Evolutionary conservation across 495 filamentous ascomycete genomes (phyloP).

Genomic region (Tuber borchii): DNA sequence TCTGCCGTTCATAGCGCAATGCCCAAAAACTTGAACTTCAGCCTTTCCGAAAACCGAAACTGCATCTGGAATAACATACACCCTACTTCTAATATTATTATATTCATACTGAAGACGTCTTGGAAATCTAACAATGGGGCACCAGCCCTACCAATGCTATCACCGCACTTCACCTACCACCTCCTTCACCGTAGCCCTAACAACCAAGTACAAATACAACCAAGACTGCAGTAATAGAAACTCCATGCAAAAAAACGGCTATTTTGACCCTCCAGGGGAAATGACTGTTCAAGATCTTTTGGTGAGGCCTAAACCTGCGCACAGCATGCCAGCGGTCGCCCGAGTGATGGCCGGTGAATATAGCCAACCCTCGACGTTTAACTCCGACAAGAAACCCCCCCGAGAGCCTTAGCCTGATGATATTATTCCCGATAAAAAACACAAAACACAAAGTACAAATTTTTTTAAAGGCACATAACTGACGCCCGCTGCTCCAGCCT

Average conservation of each 20-base stretch:
- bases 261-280: background rate
- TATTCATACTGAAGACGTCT: background rate
- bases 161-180: too few species aligned
- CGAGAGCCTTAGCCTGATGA: background rate
- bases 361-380: background rate
- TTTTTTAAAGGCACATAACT: background rate
- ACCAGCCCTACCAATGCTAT: too few species aligned
- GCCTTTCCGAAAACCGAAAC: too few species aligned
- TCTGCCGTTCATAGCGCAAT: too few species aligned
- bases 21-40: too few species aligned
- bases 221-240: background rate
- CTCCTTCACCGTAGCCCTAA: too few species aligned
- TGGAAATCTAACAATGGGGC: background rate
- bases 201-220: background rate
- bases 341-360: background rate
- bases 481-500: background rate
- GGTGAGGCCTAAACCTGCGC: background rate
- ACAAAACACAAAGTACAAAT: background rate
- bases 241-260: background rate
- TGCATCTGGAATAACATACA: too few species aligned
- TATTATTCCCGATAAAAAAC: background rate
- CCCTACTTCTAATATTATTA: too few species aligned
- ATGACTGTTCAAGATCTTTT: background rate
- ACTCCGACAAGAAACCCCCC: background rate
- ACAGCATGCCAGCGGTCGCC: background rate